Base-by-base conservation (phyloP, 2,329 filamentous ascomycete genomes). In the Beauveria sp. region DNA sequence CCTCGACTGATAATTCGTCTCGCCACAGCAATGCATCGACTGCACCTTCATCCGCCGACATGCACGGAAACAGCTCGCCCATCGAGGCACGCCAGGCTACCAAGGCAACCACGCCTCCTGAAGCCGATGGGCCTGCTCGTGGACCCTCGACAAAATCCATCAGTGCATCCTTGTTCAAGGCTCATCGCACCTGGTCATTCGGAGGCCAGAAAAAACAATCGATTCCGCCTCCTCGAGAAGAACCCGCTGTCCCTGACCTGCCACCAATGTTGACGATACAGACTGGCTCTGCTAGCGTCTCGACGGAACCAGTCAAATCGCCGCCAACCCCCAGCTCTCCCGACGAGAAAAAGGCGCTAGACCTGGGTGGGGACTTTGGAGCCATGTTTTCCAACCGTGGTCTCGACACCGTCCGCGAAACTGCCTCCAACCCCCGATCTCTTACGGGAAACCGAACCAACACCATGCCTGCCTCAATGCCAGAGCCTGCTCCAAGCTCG, bases 11-110 rank as follows among this genome's bases (percentile, higher is more conserved):
- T 71, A 82, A 81, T 66, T 85, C 83, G 40, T 86, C 83, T 55
- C 80, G 83, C 68, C 81, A 85, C 69, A 85, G 83, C 71, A 84
- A 84, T 71, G 80, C 78, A 57, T 85, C 83, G n/a, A 85, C 83
- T 43, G 77, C 83, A 41, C 82, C 83, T 14, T 86, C 83, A 3
- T 85, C 83, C 3, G 78, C 82, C 56, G 82, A 76, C 50, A 63
- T 67, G 62, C 64, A 66, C 26, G 64, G 67, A 24, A 68, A 61
- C 43, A 64, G 70, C 53, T 51, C 50, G 6, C 50, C 51, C 5
- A 72, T 73, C 22, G 67, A 69, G 34, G 66, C 67, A 46, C 67
- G 71, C 62, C 64, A 70, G 55, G 68, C 68, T 47, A 78, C 71
- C 67, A 81, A 77, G 66, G 51, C 58, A 65, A 76, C 3, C 67